phyloP scores from a whole-genome alignment of 225 moss, liverwort and hornwort species.

The Pseudoscleropodium purum region DNA sequence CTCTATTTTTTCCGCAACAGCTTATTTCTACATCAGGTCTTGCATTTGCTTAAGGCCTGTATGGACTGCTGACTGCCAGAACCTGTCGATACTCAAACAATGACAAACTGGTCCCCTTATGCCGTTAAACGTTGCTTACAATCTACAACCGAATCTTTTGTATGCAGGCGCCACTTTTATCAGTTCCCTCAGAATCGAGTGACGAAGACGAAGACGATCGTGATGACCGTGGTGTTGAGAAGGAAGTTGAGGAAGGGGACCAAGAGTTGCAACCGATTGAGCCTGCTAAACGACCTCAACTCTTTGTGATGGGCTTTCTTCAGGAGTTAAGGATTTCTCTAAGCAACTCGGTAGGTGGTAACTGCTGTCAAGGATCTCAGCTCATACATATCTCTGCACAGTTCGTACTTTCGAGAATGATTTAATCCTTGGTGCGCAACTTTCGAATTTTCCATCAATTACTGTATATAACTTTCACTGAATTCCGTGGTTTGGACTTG shows the following conservation, averaged over 20 bases:
- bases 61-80: background rate
- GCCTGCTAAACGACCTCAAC: constrained; percentile 78
- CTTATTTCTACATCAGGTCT: background rate
- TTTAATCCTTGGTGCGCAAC: background rate
- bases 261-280: constrained; percentile 49
- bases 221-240: constrained; percentile 19
- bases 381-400: background rate
- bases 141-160: background rate
- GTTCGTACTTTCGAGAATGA: background rate
- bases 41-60: background rate
- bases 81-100: background rate
- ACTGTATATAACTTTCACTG: background rate
- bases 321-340: constrained; percentile 69
- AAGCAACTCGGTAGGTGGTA: constrained; percentile 39
- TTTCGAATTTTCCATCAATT: background rate
- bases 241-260: background rate
- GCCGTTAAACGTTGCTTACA: background rate
- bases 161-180: constrained; percentile 29
- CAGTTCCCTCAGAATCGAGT: constrained; percentile 39
- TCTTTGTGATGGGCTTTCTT: constrained; percentile 88
- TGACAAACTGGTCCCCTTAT: background rate
- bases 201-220: constrained; percentile 44
- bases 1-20: background rate
- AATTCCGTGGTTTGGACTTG: background rate
- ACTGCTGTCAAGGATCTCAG: background rate